Evolutionary conservation across 2,329 filamentous ascomycete species (phyloP), one percentile per base, ranked within the genome.

Genomic region (Xylaria sp.): DNA sequence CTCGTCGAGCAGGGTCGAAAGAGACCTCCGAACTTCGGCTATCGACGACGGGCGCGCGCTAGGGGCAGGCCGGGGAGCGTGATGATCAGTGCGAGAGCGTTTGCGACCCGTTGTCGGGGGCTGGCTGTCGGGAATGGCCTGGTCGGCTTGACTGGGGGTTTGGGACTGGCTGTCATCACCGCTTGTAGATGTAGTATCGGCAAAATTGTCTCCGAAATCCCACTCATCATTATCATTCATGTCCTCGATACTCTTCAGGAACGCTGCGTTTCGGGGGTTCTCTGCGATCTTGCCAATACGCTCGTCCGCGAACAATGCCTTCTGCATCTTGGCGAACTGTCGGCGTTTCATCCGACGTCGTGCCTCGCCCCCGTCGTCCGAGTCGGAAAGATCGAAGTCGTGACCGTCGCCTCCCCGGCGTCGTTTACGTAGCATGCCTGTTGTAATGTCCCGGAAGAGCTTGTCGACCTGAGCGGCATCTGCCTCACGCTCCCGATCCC

Each of bases 391-490:
- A 74, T 95, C 92, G 70, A 94, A 90, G 74, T 94, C 92, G 77
- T 92, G 86, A 70, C 87, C 72, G 17, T 74, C 77, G 68, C 91
- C 92, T 77, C 88, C 72, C 6, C 77, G 76, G 21, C 84, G 86
- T 53, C 92, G 90, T 78, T 97, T 95, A 69, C 93, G 91, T 58
- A 99, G 86, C 79, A 90, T 91, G 59, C 96, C 96, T 12, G 92
- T 97, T 4, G 93, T 96, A 75, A 99, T 91, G 77, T 98, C 95
- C 74, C 93, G 94, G 85, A 96, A 93, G 60, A 99, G 87, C 82
- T 96, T 96, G 75, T 94, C 92, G 14, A 98, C 91, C 72, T 93
- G 89, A 74, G 95, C 93, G 79, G 97, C 94, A 75, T 98, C 93
- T 45, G 88, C 88, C 45, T 86, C 89, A 69, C 93, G 90, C 75